phyloP scores from a whole-genome alignment of 2,329 filamentous ascomycete genomes.

The Venturia pyrina region DNA sequence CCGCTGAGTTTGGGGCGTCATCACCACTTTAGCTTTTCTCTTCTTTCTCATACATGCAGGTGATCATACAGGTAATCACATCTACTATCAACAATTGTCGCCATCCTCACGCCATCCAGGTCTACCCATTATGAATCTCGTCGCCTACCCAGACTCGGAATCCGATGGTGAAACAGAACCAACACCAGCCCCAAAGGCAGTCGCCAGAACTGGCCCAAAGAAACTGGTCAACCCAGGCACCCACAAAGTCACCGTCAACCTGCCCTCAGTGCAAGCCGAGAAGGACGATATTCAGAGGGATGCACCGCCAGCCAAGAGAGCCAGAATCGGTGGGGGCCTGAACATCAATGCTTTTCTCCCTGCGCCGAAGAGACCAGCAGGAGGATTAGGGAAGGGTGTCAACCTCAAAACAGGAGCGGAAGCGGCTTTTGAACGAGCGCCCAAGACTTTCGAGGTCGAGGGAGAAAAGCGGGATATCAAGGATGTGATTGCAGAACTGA shows the following conservation, averaged over 20 bases:
- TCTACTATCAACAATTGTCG: neutral
- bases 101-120: neutral
- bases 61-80: too few species aligned
- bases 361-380: constrained; percentile 56
- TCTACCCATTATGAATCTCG: constrained; percentile 54
- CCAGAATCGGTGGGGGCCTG: constrained; percentile 49
- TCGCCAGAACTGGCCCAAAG: constrained; percentile 45
- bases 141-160: constrained; percentile 76
- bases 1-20: neutral
- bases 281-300: constrained; percentile 36
- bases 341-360: constrained; percentile 84
- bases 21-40: neutral
- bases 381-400: constrained; percentile 45
- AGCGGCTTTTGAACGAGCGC: constrained; percentile 66
- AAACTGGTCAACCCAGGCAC: constrained; percentile 68
- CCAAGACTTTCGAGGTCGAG: constrained; percentile 9
- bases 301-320: constrained; percentile 60
- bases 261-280: constrained; percentile 47
- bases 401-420: constrained; percentile 75
- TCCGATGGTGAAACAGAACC: constrained; percentile 36
- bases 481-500: constrained; percentile 22
- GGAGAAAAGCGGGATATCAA: constrained; percentile 25
- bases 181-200: constrained; percentile 39
- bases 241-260: constrained; percentile 72
- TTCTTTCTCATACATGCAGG: neutral